Conservation (phyloP, 192 early-diverging fungal genomes). For the Umbelopsis sp. region DNA sequence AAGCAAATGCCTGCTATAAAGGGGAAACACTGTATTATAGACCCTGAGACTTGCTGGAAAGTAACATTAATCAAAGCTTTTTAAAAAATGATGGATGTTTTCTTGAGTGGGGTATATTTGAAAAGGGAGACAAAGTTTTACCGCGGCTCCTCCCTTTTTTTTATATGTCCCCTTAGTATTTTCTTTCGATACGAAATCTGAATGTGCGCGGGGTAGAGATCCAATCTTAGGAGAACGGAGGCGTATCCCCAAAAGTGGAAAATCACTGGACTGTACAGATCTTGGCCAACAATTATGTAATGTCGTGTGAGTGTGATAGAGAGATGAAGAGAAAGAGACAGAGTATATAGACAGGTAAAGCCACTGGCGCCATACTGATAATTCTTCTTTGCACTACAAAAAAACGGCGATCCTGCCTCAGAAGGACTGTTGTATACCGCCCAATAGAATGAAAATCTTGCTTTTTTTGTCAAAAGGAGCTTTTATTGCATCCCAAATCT, state of each 20-base stretch:
- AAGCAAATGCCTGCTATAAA: not conserved
- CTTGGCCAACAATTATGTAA: too few species aligned
- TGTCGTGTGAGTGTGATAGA: not conserved
- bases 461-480: conserved; percentile 20
- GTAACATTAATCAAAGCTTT: too few species aligned
- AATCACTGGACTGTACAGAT: too few species aligned
- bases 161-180: not conserved
- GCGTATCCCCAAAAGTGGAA: not conserved
- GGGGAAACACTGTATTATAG: not conserved
- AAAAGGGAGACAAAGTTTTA: not conserved
- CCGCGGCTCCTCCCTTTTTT: not conserved
- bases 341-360: not conserved
- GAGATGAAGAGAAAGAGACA: not conserved
- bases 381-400: not conserved
- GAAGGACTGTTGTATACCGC: conserved; percentile 5
- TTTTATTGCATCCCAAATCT: conserved; percentile 19
- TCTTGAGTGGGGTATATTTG: not conserved
- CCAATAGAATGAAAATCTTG: not conserved
- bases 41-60: not conserved
- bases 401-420: not conserved
- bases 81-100: not conserved
- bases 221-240: not conserved
- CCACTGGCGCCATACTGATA: not conserved
- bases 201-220: not conserved
- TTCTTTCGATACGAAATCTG: not conserved